Conservation (phyloP, 1,139 yeast genomes). For the Geotrichum histeridarum region DNA sequence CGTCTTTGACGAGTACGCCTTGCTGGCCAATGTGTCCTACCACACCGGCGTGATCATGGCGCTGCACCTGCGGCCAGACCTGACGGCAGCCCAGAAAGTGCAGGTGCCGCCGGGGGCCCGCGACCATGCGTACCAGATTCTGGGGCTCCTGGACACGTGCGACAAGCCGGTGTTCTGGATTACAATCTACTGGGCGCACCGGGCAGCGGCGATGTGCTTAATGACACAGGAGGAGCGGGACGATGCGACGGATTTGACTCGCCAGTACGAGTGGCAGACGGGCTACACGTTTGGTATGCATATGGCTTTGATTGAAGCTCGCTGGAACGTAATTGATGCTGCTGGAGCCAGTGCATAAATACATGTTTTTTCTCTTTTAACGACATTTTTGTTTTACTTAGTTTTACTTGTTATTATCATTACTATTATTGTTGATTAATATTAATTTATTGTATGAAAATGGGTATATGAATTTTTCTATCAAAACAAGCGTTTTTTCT, state of each 20-base stretch:
- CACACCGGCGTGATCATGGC: slow-evolving; percentile 16
- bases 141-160: slow-evolving; percentile 15
- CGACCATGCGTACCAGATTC: slow-evolving; percentile 16
- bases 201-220: slow-evolving; percentile 15
- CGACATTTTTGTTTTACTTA: too few relatives aligned
- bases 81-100: slow-evolving; percentile 4
- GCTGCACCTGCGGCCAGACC: slow-evolving; percentile 9
- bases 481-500: neutral
- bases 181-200: slow-evolving; percentile 18
- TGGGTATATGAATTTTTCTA: neutral
- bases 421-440: too few relatives aligned
- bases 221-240: slow-evolving; percentile 14
- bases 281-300: slow-evolving; percentile 17
- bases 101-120: slow-evolving; percentile 15
- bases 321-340: slow-evolving; percentile 17
- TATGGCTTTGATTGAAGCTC: slow-evolving; percentile 7
- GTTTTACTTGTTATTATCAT: too few relatives aligned
- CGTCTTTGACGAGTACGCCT: slow-evolving; percentile 11
- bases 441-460: too few relatives aligned
- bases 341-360: neutral
- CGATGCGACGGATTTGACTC: slow-evolving; percentile 15
- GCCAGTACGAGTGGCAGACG: slow-evolving; percentile 21
- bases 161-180: slow-evolving; percentile 16
- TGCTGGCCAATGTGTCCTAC: slow-evolving; percentile 13
- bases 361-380: too few relatives aligned